phyloP scores from a whole-genome alignment of 805 yeast species.

The Metschnikowia proteae region DNA sequence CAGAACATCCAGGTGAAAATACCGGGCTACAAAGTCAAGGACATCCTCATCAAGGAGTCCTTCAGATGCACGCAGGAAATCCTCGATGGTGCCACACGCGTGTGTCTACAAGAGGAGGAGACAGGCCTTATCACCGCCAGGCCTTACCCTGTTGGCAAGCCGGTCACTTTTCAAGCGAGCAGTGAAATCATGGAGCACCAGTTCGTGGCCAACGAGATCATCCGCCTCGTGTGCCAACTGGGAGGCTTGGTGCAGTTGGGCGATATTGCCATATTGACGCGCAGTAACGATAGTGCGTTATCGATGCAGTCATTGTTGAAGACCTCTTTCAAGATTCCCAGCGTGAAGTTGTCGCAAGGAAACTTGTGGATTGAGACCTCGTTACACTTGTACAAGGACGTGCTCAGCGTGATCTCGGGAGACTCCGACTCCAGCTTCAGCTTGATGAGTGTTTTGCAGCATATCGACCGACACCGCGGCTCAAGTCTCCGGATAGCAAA shows the following conservation, averaged over 20 bases:
- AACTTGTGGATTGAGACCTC: slow-evolving; percentile 15
- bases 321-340: slow-evolving; percentile 9
- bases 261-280: slow-evolving; percentile 18
- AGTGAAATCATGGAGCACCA: slow-evolving; percentile 6
- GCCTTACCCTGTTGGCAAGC: slow-evolving; percentile 5
- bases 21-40: slow-evolving; percentile 19
- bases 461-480: slow-evolving; percentile 25
- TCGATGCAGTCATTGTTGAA: slow-evolving; percentile 13
- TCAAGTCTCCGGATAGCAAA: slow-evolving; percentile 24
- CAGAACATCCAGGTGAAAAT: slow-evolving; percentile 21
- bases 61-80: slow-evolving; percentile 64
- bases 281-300: slow-evolving; percentile 14
- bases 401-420: slow-evolving; percentile 19
- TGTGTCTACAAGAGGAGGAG: slow-evolving; percentile 8
- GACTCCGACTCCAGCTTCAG: slow-evolving; percentile 32
- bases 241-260: slow-evolving; percentile 15
- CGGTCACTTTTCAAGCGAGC: slow-evolving; percentile 8
- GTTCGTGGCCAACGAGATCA: slow-evolving; percentile 15
- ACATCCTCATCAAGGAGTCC: slow-evolving; percentile 45
- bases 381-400: slow-evolving; percentile 12
- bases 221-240: slow-evolving; percentile 17
- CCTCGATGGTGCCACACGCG: slow-evolving; percentile 37
- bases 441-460: slow-evolving; percentile 25
- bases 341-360: slow-evolving; percentile 14
- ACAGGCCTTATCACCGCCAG: slow-evolving; percentile 6